Base-by-base conservation (phyloP, 768 basidiomycete species). In the Naganishia randhawae region DNA sequence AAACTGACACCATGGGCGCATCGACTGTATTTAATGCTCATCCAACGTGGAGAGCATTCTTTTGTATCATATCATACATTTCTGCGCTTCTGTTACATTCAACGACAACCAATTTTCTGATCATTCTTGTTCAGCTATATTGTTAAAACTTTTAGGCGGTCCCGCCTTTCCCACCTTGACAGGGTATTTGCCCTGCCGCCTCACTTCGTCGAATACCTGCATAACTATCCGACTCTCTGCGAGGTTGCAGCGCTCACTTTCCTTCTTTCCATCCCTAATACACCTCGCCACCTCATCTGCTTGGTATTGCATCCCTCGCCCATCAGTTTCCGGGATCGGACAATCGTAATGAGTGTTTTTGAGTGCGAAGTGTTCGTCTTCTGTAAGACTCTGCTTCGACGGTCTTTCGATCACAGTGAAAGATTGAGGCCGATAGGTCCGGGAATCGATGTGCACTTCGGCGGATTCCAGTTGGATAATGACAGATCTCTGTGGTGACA, bases 281-380 rank as follows among this genome's bases (percentile, higher is more conserved):
- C 88, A 90, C 54, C 89, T 80, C 16, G 89, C 91, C 13, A 91
- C 90, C 69, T 93, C 91, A 73, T 94, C 92, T 2, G 91, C 91
- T 78, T 93, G 85, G 79, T 87, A 94, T 77, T 90, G 85, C 88
- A 85, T 90, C 10, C 91, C 92, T 39, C 81, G 82, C 11, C 89
- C 90, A 33, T 74, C 77, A 4, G 22, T 42, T 3, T 63, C 31
- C 16, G 65, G 72, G 35, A 75, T 68, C 0, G 77, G 75, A 45
- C 22, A 39, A 11, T 66, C 48, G 48, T 85, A 82, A 70, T 88
- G 86, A 32, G 73, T 77, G 67, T 79, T 83, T 53, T 82, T 86
- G 75, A 54, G 37, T 9, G 52, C 11, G 6, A 39, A 25, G 4
- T 42, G 3, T 7, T 54, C 51, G 22, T 41, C 63, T n/a, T 68